Base-by-base conservation (phyloP, 441 rosid species). In the Populus hybrid region DNA sequence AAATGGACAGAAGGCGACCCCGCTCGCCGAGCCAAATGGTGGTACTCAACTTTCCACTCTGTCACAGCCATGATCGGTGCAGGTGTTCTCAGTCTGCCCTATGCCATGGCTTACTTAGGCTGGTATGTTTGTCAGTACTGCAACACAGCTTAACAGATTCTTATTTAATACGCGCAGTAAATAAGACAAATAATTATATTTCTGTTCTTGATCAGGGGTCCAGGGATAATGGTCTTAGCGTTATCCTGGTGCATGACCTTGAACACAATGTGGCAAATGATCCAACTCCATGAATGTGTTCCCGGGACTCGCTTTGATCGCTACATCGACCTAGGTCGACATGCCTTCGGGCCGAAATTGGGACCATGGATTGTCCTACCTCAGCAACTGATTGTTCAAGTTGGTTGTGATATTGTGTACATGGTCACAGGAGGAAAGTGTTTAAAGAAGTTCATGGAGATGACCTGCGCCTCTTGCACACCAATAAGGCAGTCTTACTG, bases 1-100 rank as follows among this genome's bases (percentile, higher is more conserved):
- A 93, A 90, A 93, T 90, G 97, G 97, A 69, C 67, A 45, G 92
- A 81, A 59, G 89, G 71, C 61, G 92, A 89, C 70, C 84, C 88
- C 0, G 50, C 84, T 76, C 92, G 99, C 73, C 88, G 83, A 38
- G 98, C 97, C 61, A 93, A 91, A 87, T 95, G 99, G 99, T 92
- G 98, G 99, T 89, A 91, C 85, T 92, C 98, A 65, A 92, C 99
- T 63, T 95, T 95, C 75, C 99, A 93, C 88, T 76, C 85, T 6
- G 95, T 93, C 68, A 93, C 99, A 4, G 98, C 99, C 91, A 95
- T 93, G 97, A 93, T 95, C n/a, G 97, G 99, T 7, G 98, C 98
- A 1, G 99, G 98, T 50, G 99, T 95, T 72, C 98, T 93, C 73
- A 90, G 98, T 82, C 85, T 95, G 77, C 99, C 99, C 61, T 92